Conservation (phyloP, 2,329 filamentous ascomycete species). For the Trichophyton benhamiae region DNA sequence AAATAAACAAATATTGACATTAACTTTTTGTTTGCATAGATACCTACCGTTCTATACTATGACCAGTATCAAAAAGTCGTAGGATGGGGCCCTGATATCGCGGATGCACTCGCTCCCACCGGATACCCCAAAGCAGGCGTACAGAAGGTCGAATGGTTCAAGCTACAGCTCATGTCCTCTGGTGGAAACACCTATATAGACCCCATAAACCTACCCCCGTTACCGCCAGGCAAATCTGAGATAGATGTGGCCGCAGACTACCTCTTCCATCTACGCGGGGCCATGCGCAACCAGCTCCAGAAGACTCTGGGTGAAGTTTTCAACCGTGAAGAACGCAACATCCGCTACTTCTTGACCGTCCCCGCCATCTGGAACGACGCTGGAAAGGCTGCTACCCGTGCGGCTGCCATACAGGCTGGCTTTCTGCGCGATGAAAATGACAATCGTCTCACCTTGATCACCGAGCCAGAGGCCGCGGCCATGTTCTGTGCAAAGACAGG, state of each 20-base stretch:
- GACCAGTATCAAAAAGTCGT: constrained; percentile 99
- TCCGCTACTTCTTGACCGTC: constrained; percentile 95
- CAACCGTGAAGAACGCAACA: constrained; percentile 94
- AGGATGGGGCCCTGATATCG: constrained; percentile 98
- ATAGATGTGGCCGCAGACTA: constrained; percentile 99
- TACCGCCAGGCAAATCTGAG: constrained; percentile 94
- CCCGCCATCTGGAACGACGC: constrained; percentile 99
- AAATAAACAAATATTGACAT: background rate
- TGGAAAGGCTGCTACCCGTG: constrained; percentile 89
- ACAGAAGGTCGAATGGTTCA: constrained; percentile 99
- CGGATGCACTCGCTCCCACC: constrained; percentile 88
- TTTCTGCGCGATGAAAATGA: constrained; percentile 97
- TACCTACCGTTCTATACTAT: constrained; percentile 98
- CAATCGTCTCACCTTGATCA: constrained; percentile 85
- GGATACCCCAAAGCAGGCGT: constrained; percentile 96
- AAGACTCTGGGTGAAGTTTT: constrained; percentile 97
- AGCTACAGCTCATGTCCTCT: constrained; percentile 95
- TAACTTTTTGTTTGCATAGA: constrained; percentile 43
- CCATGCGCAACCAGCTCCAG: constrained; percentile 88
- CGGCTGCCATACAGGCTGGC: constrained; percentile 90
- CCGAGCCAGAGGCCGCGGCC: constrained; percentile 90
- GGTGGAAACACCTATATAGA: constrained; percentile 93
- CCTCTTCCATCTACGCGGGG: constrained; percentile 92
- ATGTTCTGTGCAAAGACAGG: constrained; percentile 98
- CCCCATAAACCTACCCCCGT: constrained; percentile 93